These are phyloP conservation scores for Ustilago esculenta DNA, from an alignment of 1,284 basidiomycete species.

Conservation along the genomic window DNA sequence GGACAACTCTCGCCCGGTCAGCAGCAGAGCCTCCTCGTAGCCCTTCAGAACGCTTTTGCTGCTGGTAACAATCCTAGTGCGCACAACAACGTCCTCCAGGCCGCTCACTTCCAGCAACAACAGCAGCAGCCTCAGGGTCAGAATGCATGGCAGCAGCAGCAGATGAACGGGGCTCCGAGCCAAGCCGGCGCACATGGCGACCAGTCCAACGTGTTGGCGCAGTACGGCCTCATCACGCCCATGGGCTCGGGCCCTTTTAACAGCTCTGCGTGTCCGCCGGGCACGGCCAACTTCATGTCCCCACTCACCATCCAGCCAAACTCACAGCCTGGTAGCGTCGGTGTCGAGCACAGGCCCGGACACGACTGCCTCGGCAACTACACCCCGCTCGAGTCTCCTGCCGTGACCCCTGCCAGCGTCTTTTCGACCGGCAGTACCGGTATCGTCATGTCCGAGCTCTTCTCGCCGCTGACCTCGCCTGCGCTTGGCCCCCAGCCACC, in stretches of 20 bases:
- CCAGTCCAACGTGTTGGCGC: slow-evolving; percentile 38
- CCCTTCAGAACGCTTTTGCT: slow-evolving; percentile 41
- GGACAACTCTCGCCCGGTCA: slow-evolving; percentile 42
- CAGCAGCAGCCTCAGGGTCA: slow-evolving; percentile 14
- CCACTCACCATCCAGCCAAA: slow-evolving; percentile 55
- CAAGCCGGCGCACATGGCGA: slow-evolving; percentile 9
- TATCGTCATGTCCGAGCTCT: slow-evolving; percentile 69
- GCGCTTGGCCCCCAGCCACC: slow-evolving; percentile 70
- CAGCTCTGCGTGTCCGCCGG: slow-evolving; percentile 33
- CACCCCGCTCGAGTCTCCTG: slow-evolving; percentile 59
- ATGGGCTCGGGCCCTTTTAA: slow-evolving; percentile 53
- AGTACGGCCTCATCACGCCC: slow-evolving; percentile 62
- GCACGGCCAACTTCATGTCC: slow-evolving; percentile 50
- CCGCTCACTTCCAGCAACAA: slow-evolving; percentile 26
- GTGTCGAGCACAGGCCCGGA: slow-evolving; percentile 32
- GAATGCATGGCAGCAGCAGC: slow-evolving; percentile 25
- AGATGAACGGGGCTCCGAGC: slow-evolving; percentile 7
- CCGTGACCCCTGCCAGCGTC: slow-evolving; percentile 64
- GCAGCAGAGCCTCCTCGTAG: slow-evolving; percentile 39
- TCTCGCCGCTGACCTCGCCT: slow-evolving; percentile 73
- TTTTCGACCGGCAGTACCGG: slow-evolving; percentile 64
- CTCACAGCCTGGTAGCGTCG: slow-evolving; percentile 37
- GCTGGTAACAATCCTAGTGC: slow-evolving; percentile 41
- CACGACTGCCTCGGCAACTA: slow-evolving; percentile 38
- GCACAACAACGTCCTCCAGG: slow-evolving; percentile 37